Conservation (phyloP, 129 eudicot species). For the Tagetes erecta region DNA sequence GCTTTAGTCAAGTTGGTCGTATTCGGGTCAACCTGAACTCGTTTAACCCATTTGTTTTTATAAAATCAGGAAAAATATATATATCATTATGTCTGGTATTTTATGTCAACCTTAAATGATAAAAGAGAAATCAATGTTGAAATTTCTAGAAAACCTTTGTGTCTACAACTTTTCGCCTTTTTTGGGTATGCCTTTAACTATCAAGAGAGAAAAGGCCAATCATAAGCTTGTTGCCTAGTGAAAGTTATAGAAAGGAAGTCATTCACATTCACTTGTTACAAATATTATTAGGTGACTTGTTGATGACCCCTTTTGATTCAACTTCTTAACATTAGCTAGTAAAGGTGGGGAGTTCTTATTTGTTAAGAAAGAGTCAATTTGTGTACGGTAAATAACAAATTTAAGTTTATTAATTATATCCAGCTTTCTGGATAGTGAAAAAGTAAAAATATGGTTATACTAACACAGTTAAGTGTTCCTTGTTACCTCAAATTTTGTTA, state of each 20-base stretch:
- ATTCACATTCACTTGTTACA: background rate
- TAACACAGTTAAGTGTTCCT: background rate
- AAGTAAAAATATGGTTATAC: background rate
- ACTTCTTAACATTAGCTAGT: background rate
- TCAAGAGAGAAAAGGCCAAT: background rate
- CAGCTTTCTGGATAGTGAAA: background rate
- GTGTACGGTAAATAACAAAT: background rate
- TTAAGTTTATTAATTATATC: background rate
- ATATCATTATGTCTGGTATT: background rate
- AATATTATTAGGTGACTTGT: background rate
- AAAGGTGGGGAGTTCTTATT: background rate
- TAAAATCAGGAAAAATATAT: background rate
- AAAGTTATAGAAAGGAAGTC: background rate
- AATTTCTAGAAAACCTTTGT: background rate
- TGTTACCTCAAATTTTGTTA: background rate
- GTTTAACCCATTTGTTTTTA: background rate
- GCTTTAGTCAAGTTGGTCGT: background rate
- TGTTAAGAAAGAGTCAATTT: background rate
- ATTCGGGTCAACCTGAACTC: background rate
- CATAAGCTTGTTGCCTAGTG: background rate
- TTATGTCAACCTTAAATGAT: background rate
- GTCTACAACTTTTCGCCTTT: background rate
- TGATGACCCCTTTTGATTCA: background rate
- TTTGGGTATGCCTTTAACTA: background rate
- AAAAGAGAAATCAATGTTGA: background rate